These are phyloP conservation scores for Debaryomyces castellii DNA, from an alignment of 805 yeast genomes.

Conservation along the genomic window DNA sequence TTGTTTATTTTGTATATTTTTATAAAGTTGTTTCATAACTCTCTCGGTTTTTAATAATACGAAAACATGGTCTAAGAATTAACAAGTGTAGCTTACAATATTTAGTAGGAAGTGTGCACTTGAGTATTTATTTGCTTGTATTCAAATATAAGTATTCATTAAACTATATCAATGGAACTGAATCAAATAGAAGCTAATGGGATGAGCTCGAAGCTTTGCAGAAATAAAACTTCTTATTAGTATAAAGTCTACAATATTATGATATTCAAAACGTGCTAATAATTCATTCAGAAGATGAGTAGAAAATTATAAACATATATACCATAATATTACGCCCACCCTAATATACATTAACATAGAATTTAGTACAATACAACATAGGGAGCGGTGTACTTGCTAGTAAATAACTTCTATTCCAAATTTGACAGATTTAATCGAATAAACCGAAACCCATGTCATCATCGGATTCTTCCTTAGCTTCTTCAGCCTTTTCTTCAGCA, in stretches of 20 bases:
- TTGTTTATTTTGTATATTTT: slow-evolving; percentile 6
- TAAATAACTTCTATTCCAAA: neutral
- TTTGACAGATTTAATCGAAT: slow-evolving; percentile 34
- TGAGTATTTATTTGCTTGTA: too few relatives aligned
- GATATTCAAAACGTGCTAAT: slow-evolving; percentile 1
- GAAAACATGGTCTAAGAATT: slow-evolving; percentile 1
- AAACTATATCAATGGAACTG: too few relatives aligned
- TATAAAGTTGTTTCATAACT: slow-evolving; percentile 5
- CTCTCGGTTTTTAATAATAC: slow-evolving; percentile 4
- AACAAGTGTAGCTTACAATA: neutral
- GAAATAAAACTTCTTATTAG: too few relatives aligned
- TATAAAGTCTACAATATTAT: neutral
- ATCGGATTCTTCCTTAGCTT: slow-evolving; percentile 33
- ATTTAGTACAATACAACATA: neutral
- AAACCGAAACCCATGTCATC: slow-evolving; percentile 48
- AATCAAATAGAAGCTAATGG: too few relatives aligned
- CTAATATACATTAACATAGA: neutral
- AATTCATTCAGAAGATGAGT: slow-evolving; percentile 3
- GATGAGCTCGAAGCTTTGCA: too few relatives aligned
- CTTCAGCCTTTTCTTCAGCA: slow-evolving; percentile 28
- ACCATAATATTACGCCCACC: neutral
- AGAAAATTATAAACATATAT: slow-evolving; percentile 1
- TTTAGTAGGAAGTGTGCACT: neutral
- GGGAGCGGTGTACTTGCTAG: neutral
- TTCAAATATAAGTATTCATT: too few relatives aligned